phyloP scores from a whole-genome alignment of 2,329 filamentous ascomycete species.

The Pseudogymnoascus sp. region DNA sequence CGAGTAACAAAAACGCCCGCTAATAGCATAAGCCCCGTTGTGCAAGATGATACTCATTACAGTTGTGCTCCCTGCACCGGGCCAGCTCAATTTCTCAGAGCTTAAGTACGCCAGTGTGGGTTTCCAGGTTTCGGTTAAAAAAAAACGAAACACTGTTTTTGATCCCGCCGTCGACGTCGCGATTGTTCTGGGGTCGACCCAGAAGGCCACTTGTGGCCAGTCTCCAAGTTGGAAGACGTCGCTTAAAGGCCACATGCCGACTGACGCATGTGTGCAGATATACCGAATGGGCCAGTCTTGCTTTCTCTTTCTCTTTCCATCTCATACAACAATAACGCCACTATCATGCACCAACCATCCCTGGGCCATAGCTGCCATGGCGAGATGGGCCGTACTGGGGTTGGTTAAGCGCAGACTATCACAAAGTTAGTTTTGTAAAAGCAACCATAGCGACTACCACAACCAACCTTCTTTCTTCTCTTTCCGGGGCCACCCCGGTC shows the following conservation, averaged over 20 bases:
- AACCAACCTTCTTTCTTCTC: slow-evolving; percentile 56
- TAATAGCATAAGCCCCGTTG: slow-evolving; percentile 7
- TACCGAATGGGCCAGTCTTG: not conserved
- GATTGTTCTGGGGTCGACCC: not conserved
- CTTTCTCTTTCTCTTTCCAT: not conserved
- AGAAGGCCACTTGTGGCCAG: not conserved
- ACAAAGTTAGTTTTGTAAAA: slow-evolving; percentile 10
- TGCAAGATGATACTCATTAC: slow-evolving; percentile 6
- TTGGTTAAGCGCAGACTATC: slow-evolving; percentile 4
- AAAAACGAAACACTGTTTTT: slow-evolving; percentile 6
- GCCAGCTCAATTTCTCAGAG: slow-evolving; percentile 1
- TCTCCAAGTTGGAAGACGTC: not conserved
- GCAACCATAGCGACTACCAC: slow-evolving; percentile 11
- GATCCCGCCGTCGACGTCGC: not conserved
- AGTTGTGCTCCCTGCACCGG: not conserved
- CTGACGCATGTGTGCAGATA: not conserved
- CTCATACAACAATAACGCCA: not conserved
- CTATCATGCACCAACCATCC: slow-evolving; percentile 48
- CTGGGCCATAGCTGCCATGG: slow-evolving; percentile 44
- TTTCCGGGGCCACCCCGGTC: slow-evolving; percentile 48
- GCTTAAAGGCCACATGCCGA: not conserved
- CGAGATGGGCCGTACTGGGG: slow-evolving; percentile 22
- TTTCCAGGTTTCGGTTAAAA: slow-evolving; percentile 5
- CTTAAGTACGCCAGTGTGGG: not conserved
- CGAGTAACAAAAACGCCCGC: slow-evolving; percentile 3